These are phyloP conservation scores for Alopecurus myosuroides DNA, from an alignment of 176 grass and related monocot genomes.

Conservation along the genomic window DNA sequence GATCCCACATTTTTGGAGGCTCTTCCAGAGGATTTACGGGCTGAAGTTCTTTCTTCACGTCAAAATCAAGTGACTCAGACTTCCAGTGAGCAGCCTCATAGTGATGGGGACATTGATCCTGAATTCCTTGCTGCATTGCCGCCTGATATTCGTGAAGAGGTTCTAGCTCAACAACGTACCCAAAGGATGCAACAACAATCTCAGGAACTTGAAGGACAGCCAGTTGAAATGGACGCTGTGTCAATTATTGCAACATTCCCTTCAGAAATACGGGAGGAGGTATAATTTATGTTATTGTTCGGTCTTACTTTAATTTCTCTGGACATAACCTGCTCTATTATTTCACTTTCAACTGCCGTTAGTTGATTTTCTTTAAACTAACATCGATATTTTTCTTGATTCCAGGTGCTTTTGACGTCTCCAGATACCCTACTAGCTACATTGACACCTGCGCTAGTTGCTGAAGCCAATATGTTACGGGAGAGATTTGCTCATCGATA, in stretches of 20 bases:
- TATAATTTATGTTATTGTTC: slow-evolving; percentile 29
- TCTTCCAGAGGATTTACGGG: slow-evolving; percentile 87
- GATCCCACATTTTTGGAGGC: slow-evolving; percentile 99
- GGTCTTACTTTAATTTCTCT: not conserved
- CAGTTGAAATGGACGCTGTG: slow-evolving; percentile 97
- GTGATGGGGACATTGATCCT: slow-evolving; percentile 93
- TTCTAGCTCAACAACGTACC: slow-evolving; percentile 87
- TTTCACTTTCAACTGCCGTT: slow-evolving; percentile 9
- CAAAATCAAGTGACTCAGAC: slow-evolving; percentile 85
- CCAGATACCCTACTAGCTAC: slow-evolving; percentile 96
- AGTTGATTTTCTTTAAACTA: not conserved
- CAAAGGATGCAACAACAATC: slow-evolving; percentile 85
- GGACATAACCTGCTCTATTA: not conserved
- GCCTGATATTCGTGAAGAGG: slow-evolving; percentile 93
- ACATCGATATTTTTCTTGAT: not conserved
- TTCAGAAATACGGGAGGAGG: slow-evolving; percentile 97
- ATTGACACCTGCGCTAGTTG: slow-evolving; percentile 89
- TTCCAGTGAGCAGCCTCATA: slow-evolving; percentile 72
- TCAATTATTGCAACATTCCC: slow-evolving; percentile 99
- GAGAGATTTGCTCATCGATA: slow-evolving; percentile 97
- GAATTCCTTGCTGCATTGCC: slow-evolving; percentile 99
- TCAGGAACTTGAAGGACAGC: slow-evolving; percentile 93
- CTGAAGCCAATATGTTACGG: slow-evolving; percentile 95
- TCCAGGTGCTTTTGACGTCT: slow-evolving; percentile 94
- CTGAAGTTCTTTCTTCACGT: slow-evolving; percentile 92